These are phyloP conservation scores for Apiospora saccharicola DNA, from an alignment of 2,329 filamentous ascomycete genomes.

Conservation along the genomic window DNA sequence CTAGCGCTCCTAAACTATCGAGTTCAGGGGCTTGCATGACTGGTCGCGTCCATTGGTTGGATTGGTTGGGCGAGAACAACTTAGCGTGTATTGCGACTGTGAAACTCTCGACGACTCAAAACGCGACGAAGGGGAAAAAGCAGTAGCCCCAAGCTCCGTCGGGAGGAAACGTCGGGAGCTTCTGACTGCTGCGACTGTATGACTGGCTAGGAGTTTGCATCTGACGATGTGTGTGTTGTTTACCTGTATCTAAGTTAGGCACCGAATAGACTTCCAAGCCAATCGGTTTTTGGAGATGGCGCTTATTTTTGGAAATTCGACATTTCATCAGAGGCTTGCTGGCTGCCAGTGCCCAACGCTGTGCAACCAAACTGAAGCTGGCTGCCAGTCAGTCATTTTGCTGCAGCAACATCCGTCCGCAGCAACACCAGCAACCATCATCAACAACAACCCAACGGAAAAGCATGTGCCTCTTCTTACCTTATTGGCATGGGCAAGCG, in stretches of 20 bases:
- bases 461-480: slow-evolving; percentile 5
- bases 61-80: slow-evolving; percentile 9
- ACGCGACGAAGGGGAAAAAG: not conserved
- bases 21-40: slow-evolving; percentile 20
- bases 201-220: slow-evolving; percentile 5
- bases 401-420: not conserved
- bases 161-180: not conserved
- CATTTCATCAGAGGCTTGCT: not conserved
- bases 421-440: not conserved
- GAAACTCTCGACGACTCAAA: slow-evolving; percentile 21
- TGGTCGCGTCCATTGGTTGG: not conserved
- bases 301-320: not conserved
- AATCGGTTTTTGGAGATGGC: not conserved
- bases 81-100: slow-evolving; percentile 12
- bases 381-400: not conserved
- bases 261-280: not conserved
- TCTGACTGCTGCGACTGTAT: not conserved
- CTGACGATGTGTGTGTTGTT: slow-evolving; percentile 11
- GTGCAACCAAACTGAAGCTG: not conserved
- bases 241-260: not conserved
- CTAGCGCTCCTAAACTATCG: slow-evolving; percentile 17
- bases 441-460: not conserved
- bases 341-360: not conserved
- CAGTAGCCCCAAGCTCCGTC: not conserved
- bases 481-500: not conserved